These are phyloP conservation scores for Scheffersomyces quercinus DNA, from an alignment of 1,139 yeast species.

Conservation along the genomic window DNA sequence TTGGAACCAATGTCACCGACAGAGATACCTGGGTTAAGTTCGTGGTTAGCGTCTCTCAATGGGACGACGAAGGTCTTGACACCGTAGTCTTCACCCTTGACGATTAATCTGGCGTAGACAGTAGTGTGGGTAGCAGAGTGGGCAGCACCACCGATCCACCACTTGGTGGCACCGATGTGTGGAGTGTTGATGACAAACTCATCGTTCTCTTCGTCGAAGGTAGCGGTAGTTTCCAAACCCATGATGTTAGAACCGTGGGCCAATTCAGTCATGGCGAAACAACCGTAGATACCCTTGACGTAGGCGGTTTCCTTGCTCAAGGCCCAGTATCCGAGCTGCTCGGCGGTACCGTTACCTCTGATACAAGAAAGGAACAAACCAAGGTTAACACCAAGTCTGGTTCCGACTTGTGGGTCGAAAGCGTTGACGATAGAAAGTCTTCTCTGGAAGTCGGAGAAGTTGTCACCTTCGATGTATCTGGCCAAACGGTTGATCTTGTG, in stretches of 20 bases:
- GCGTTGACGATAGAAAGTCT: conserved; percentile 33
- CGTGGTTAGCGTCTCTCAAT: conserved; percentile 46
- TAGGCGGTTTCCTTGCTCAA: conserved; percentile 36
- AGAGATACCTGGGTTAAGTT: conserved; percentile 44
- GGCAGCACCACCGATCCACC: conserved; percentile 58
- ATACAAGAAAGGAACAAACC: conserved; percentile 32
- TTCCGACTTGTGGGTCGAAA: conserved; percentile 31
- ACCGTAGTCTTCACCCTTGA: conserved; percentile 48
- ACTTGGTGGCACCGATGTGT: conserved; percentile 51
- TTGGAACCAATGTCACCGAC: conserved; percentile 51
- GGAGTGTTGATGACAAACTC: conserved; percentile 49
- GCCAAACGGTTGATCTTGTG: conserved; percentile 38
- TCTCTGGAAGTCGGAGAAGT: conserved; percentile 37
- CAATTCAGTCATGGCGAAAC: conserved; percentile 52
- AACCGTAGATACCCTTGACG: conserved; percentile 43
- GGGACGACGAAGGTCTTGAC: conserved; percentile 52
- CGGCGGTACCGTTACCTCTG: conserved; percentile 33
- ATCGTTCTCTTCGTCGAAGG: conserved; percentile 40
- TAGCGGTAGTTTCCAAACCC: conserved; percentile 50
- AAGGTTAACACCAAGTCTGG: conserved; percentile 31
- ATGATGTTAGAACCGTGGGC: conserved; percentile 52
- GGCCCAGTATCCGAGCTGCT: conserved; percentile 44
- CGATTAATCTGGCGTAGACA: conserved; percentile 45
- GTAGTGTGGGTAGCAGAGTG: conserved; percentile 49
- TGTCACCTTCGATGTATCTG: conserved; percentile 39